Conservation (phyloP, 139 green algal species). For the Mesotaenium endlicherianum region DNA sequence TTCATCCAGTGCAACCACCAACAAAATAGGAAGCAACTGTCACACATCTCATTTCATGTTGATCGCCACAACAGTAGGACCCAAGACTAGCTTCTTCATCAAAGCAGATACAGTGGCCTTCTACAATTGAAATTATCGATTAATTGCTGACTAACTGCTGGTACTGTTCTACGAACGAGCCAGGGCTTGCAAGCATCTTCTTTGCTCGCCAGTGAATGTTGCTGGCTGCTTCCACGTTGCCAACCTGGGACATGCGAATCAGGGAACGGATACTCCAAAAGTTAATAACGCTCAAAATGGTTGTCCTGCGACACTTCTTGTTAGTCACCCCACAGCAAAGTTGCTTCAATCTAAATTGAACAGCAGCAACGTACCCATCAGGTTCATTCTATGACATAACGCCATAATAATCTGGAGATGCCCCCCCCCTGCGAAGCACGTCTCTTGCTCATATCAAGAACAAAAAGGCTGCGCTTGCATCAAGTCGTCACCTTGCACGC, state of each 20-base stretch:
- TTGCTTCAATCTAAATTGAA: not conserved
- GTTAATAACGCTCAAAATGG: not conserved
- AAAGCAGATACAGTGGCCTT: too few relatives aligned
- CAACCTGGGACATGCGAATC: constrained; percentile 9
- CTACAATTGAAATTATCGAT: too few relatives aligned
- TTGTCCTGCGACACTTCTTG: not conserved
- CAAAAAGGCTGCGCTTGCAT: not conserved
- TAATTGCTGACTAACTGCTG: too few relatives aligned
- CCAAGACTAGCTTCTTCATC: too few relatives aligned
- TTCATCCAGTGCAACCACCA: too few relatives aligned
- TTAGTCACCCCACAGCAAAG: not conserved
- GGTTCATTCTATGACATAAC: not conserved
- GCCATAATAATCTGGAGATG: not conserved
- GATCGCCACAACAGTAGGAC: too few relatives aligned
- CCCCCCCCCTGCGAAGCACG: not conserved
- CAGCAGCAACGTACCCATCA: not conserved
- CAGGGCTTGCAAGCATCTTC: not conserved
- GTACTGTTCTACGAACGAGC: not conserved
- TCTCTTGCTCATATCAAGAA: not conserved
- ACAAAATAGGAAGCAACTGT: too few relatives aligned
- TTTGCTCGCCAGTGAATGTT: constrained; percentile 10
- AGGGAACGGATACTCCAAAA: not conserved
- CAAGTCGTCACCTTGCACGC: too few relatives aligned
- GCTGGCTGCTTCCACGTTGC: not conserved
- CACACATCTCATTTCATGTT: too few relatives aligned